phyloP scores from a whole-genome alignment of 768 basidiomycete genomes.

The Fomitopsis serialis region DNA sequence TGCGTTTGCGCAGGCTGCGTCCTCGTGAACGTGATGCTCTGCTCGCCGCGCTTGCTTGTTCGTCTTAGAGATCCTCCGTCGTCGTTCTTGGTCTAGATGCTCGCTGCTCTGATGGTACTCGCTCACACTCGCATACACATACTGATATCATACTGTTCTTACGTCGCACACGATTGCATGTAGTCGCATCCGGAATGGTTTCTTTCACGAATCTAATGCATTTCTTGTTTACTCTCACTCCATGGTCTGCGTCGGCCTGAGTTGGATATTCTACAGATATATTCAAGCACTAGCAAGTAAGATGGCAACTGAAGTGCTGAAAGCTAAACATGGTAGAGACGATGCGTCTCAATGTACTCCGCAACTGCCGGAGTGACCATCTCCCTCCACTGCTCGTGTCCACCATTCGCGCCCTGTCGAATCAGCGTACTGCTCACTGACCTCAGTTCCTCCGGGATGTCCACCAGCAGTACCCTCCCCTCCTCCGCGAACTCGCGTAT shows the following conservation, averaged over 20 bases:
- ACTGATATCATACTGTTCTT: not conserved
- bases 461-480: conserved; percentile 51
- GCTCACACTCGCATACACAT: conserved; percentile 6
- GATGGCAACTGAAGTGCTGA: no score
- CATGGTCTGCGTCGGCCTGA: no score
- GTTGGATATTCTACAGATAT: not conserved
- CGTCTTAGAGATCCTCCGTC: not conserved
- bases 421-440: conserved; percentile 69
- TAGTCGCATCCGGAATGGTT: not conserved
- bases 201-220: not conserved
- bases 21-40: conserved; percentile 18
- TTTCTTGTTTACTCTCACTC: not conserved
- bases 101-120: not conserved
- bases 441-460: conserved; percentile 52
- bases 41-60: not conserved
- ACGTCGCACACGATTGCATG: not conserved
- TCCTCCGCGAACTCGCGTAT: conserved; percentile 46
- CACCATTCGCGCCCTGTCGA: conserved; percentile 36
- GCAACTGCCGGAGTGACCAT: conserved; percentile 44
- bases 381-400: conserved; percentile 35
- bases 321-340: conserved; percentile 33
- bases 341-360: conserved; percentile 44
- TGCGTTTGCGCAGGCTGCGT: conserved; percentile 77
- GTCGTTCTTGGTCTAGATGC: conserved; percentile 3
- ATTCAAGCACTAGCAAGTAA: not conserved